Evolutionary conservation across 2,329 filamentous ascomycete species (phyloP), one percentile per base, ranked within the genome.

Genomic region (Hypomyces rosellus): DNA sequence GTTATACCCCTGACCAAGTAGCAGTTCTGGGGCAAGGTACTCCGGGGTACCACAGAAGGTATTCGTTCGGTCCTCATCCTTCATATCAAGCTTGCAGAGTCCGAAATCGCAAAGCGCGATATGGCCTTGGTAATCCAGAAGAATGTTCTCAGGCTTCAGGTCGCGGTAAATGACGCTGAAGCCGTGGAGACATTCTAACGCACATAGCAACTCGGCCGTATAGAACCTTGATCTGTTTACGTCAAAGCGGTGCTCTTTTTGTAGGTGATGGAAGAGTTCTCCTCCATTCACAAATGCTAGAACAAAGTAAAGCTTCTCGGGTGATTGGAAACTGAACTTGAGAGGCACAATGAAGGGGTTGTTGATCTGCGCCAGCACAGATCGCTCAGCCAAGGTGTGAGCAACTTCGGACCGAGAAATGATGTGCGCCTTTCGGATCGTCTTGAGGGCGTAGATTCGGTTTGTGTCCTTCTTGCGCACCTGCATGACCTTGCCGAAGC

Each of bases 401-500:
- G 91, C 89, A 38, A 99, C 93, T 77, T 99, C 93, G 44, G 93
- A 97, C 53, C 93, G 84, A 34, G 92, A 97, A 67, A 99, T 99
- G 72, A 99, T 99, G 72, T 99, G 92, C 52, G 92, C 91, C 73
- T 99, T 99, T 64, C 92, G 89, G 63, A 99, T 93, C n/a, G 92
- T 97, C 80, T 99, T 99, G 63, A 99, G 82, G 49, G 93, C 93
- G 72, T 99, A 99, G 69, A 99, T 97, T 63, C 93, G 91, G 66
- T 85, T 86, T 34, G 93, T 99, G 73, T 99, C 92, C 71, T 93
- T 93, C 78, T 99, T 99, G 74, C 88, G 85, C 65, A 99, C 93
- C 74, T 97, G 92, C 90, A 97, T 97, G 68, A 97, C 93, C 74
- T 97, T 97, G 71, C 93, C 93, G 69, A 97, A 97, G 71, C 90